Evolutionary conservation across 2,329 filamentous ascomycete genomes (phyloP), one percentile per base, ranked within the genome.

Genomic region (Colletotrichum aenigma): DNA sequence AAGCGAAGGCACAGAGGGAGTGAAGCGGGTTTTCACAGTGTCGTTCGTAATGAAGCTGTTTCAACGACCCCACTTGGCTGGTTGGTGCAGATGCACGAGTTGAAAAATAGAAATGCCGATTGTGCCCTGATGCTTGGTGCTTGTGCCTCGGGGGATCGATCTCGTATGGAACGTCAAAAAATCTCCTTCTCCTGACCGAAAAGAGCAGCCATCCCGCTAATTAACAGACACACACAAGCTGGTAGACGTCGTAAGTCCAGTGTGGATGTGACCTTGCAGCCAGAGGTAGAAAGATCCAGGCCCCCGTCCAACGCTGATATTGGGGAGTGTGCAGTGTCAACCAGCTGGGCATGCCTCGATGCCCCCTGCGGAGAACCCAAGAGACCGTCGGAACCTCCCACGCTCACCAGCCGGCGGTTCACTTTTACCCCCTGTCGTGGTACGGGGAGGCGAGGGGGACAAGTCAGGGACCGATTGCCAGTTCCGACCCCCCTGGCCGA

Each of bases 21-120:
- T 48, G 32, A 52, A 61, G 34, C 70, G 64, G 52, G 52, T 26
- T 70, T 21, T 32, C 21, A 60, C 61, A 65, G 70, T 73, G 64
- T 73, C 70, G 74, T 76, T 76, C 58, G 70, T 74, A 76, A 75
- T 74, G 70, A 76, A 72, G 64, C 74, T 64, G 74, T 76, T 76
- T 76, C 74, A 76, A 76, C 65, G 48, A 69, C 74, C 70, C 70
- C 74, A 76, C 74, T 68, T 74, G 43, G 69, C 24, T 60, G 21
- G 65, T 64, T 38, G 60, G 34, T 64, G 28, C 28, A 30, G 58
- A 61, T 28, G 58, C 30, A 32, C 30, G 58, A 32, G 58, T 36
- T 60, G 61, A 75, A 58, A 75, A 75, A 75, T 75, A 75, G 73
- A 75, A 73, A 68, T 73, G 43, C 73, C 73, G 73, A 72, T 75